These are phyloP conservation scores for Marsdenia floribunda DNA, from an alignment of 257 asterid species.

Conservation along the genomic window DNA sequence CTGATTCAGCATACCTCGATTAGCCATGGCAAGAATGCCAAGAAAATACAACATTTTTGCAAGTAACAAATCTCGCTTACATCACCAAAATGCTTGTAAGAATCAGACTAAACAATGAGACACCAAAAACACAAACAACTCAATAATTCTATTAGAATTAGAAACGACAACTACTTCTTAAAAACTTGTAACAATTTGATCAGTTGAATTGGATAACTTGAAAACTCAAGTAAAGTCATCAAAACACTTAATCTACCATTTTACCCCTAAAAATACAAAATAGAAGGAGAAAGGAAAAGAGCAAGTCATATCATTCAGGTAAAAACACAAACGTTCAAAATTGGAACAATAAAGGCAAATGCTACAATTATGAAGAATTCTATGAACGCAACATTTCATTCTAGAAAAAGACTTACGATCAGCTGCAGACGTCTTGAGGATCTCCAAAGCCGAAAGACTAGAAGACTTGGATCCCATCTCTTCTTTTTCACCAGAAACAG, in stretches of 20 bases:
- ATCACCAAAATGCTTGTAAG: neutral
- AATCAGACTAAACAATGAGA: neutral
- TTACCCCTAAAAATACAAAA: neutral
- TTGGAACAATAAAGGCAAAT: neutral
- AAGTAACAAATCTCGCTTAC: neutral
- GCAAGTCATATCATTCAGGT: neutral
- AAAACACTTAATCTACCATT: slow-evolving; percentile 7
- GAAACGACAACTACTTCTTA: neutral
- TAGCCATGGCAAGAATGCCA: neutral
- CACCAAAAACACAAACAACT: neutral
- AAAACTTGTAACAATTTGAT: neutral
- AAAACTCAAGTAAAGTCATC: neutral
- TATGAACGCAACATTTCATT: neutral
- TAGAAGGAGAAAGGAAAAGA: neutral
- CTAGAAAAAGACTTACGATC: slow-evolving; percentile 45
- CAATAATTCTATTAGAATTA: neutral
- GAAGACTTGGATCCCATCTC: slow-evolving; percentile 41
- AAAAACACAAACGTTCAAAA: neutral
- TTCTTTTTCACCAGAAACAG: slow-evolving; percentile 1
- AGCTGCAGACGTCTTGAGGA: slow-evolving; percentile 68
- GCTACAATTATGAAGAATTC: neutral
- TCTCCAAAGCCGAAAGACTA: slow-evolving; percentile 65
- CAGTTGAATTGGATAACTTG: neutral
- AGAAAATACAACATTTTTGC: neutral
- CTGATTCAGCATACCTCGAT: neutral